A percentile compares a stretch with the other conserved stretches of the same genome.
phyloP scores from a whole-genome alignment of 306 rosid species.

The Ziziphus jujuba region DNA sequence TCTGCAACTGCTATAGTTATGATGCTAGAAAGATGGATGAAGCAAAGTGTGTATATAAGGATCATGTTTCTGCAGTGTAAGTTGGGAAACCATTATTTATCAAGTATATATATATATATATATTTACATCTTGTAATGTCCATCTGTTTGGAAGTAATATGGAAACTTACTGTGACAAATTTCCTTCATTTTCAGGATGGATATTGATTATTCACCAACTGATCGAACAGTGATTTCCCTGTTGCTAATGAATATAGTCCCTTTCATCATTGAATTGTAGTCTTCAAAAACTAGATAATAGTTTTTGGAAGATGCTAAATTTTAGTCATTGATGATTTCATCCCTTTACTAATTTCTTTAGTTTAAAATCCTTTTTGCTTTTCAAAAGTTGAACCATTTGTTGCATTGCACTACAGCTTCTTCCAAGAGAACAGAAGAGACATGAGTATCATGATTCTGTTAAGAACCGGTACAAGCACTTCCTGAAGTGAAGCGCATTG shows the following conservation, averaged over 20 bases:
- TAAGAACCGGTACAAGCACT: constrained; percentile 80
- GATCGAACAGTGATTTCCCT: constrained; percentile 85
- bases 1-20: constrained; percentile 76
- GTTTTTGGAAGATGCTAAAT: too few species aligned
- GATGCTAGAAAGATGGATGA: constrained; percentile 72
- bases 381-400: neutral
- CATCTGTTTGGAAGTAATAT: neutral
- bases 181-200: constrained; percentile 56
- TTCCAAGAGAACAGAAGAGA: constrained; percentile 82
- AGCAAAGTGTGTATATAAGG: constrained; percentile 86
- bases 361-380: neutral
- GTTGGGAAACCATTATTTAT: constrained; percentile 27
- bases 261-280: neutral
- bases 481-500: constrained; percentile 80
- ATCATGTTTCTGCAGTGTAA: constrained; percentile 96
- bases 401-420: constrained; percentile 54
- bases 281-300: too few species aligned
- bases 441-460: constrained; percentile 82
- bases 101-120: too few species aligned
- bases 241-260: constrained; percentile 12
- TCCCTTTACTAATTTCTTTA: too few species aligned
- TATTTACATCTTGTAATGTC: too few species aligned
- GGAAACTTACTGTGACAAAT: neutral
- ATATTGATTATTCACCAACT: constrained; percentile 92
- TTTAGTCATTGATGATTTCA: too few species aligned